Percentiles rank a stretch among this genome's conserved stretches.
Evolutionary conservation across 2,329 filamentous ascomycete species (phyloP).

Genomic region (Colletotrichum trifolii): DNA sequence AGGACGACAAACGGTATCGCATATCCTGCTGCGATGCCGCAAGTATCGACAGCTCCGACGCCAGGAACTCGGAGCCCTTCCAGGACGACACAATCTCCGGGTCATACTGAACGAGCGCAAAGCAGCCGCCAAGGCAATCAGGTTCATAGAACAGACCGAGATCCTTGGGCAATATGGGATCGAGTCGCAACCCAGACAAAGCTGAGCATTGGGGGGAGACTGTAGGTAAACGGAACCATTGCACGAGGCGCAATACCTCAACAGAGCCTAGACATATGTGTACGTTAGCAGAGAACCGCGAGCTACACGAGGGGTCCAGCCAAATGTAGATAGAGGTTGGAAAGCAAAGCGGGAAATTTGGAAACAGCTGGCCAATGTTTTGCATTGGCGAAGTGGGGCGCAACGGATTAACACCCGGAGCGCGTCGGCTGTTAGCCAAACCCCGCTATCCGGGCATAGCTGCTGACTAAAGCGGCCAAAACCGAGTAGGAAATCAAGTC

Average conservation of each 20-base stretch:
- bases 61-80: too few relatives aligned
- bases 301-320: conserved; percentile 4
- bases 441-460: conserved; percentile 16
- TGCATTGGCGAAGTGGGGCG: conserved; percentile 24
- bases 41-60: too few relatives aligned
- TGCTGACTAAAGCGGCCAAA: conserved; percentile 17
- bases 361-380: conserved; percentile 11
- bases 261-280: background rate
- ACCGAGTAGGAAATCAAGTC: conserved; percentile 8
- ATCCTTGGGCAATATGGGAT: too few relatives aligned
- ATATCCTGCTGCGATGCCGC: too few relatives aligned
- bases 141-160: too few relatives aligned
- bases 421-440: conserved; percentile 18
- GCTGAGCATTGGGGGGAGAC: too few relatives aligned
- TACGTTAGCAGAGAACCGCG: conserved; percentile 11
- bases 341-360: conserved; percentile 5
- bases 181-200: too few relatives aligned
- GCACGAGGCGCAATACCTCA: background rate
- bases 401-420: conserved; percentile 2
- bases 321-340: conserved; percentile 7
- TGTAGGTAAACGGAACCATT: background rate
- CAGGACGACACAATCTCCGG: too few relatives aligned
- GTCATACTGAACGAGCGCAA: too few relatives aligned
- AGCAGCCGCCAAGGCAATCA: too few relatives aligned
- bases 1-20: too few relatives aligned